Percentiles rank a stretch among this genome's conserved stretches.
Conservation (phyloP, 306 rosid species). For the Cucurbita argyrosperma region DNA sequence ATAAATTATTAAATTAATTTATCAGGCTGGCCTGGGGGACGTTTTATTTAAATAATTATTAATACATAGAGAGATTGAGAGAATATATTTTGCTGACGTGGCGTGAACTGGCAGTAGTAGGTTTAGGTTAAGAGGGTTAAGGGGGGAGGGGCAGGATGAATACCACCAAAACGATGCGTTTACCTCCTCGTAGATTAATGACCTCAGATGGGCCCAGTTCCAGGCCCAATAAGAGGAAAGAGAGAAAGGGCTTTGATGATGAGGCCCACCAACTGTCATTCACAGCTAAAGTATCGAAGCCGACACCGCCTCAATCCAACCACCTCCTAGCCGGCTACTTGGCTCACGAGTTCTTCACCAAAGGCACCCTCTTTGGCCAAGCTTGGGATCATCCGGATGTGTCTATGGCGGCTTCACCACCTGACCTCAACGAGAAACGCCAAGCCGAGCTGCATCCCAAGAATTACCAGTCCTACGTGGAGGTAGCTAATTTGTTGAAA, state of each 20-base stretch:
- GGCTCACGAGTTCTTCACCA: slow-evolving; percentile 62
- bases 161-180: slow-evolving; percentile 89
- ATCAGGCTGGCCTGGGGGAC: not conserved
- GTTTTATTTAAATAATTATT: not conserved
- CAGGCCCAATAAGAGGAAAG: slow-evolving; percentile 43
- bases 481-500: slow-evolving; percentile 43
- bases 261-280: slow-evolving; percentile 29
- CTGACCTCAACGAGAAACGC: not conserved
- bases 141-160: slow-evolving; percentile 26
- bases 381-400: slow-evolving; percentile 27
- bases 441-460: slow-evolving; percentile 17
- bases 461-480: slow-evolving; percentile 40
- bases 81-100: slow-evolving; percentile 41
- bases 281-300: slow-evolving; percentile 13
- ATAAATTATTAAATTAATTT: not conserved
- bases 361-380: slow-evolving; percentile 61
- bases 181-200: slow-evolving; percentile 72
- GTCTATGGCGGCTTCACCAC: not conserved
- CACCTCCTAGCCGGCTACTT: slow-evolving; percentile 61
- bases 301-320: slow-evolving; percentile 10
- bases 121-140: not conserved
- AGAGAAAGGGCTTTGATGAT: slow-evolving; percentile 30
- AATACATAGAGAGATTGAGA: not conserved
- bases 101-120: slow-evolving; percentile 18
- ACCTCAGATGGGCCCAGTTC: slow-evolving; percentile 16